phyloP scores from a whole-genome alignment of 345 rosid genomes.

The Eucalyptus coolabah region DNA sequence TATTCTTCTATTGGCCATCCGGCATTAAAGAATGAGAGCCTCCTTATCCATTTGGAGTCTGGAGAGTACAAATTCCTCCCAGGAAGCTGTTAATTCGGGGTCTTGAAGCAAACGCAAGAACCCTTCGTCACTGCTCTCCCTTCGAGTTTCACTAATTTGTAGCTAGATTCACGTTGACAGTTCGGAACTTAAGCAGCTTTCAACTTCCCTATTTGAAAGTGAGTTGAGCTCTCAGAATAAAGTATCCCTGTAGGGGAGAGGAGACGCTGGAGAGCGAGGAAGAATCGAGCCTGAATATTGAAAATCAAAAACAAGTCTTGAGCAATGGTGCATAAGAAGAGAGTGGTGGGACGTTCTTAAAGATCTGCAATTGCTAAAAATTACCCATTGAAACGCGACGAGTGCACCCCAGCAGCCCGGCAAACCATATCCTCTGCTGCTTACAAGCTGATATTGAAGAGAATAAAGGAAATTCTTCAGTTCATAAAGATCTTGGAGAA shows the following conservation, averaged over 20 bases:
- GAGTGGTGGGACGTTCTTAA: slow-evolving; percentile 16
- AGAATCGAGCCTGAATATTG: slow-evolving; percentile 20
- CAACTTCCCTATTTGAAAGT: slow-evolving; percentile 5
- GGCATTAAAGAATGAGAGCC: neutral
- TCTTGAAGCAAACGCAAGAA: neutral
- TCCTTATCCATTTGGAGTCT: neutral
- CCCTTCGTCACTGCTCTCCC: neutral
- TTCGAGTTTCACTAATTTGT: neutral
- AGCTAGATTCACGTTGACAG: neutral
- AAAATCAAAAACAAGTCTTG: neutral
- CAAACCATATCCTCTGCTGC: slow-evolving; percentile 40
- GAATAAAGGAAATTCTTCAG: neutral
- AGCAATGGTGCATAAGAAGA: neutral
- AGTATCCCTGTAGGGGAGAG: slow-evolving; percentile 37
- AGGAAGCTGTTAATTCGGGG: neutral
- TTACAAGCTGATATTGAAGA: slow-evolving; percentile 22
- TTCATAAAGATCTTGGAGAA: neutral
- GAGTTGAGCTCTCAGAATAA: slow-evolving; percentile 5
- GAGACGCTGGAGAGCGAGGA: slow-evolving; percentile 28
- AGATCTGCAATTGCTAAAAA: neutral
- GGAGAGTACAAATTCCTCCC: neutral
- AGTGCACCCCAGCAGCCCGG: slow-evolving; percentile 51
- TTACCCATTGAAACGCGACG: slow-evolving; percentile 61
- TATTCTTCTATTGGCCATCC: neutral
- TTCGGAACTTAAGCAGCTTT: neutral